Evolutionary conservation across 495 filamentous ascomycete species (phyloP).

Genomic region (Pseudomonodictys pantanalensis): DNA sequence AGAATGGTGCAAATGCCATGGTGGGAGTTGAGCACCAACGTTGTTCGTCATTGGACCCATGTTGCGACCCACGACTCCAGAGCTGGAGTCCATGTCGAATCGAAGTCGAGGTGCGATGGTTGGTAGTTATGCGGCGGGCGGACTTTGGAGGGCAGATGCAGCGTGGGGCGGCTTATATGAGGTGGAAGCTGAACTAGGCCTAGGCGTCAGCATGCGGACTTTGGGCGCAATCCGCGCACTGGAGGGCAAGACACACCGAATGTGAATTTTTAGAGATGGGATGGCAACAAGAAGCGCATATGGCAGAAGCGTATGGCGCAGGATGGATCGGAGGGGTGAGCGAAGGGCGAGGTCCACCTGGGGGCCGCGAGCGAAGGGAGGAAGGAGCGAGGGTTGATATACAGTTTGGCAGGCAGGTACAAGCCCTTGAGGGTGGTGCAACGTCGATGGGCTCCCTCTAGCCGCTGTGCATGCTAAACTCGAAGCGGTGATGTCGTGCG

Average conservation of each 20-base stretch:
- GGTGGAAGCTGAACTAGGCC: slow-evolving; percentile 18
- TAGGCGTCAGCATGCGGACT: slow-evolving; percentile 27
- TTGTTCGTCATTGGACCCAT: slow-evolving; percentile 25
- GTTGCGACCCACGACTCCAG: slow-evolving; percentile 20
- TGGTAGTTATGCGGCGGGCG: neutral
- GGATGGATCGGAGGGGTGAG: slow-evolving; percentile 1
- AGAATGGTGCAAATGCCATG: slow-evolving; percentile 2
- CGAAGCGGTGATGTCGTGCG: slow-evolving; percentile 33
- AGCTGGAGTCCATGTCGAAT: slow-evolving; percentile 11
- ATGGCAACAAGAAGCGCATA: slow-evolving; percentile 2
- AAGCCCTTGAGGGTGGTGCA: slow-evolving; percentile 29
- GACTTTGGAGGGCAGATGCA: neutral
- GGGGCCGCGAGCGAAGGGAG: slow-evolving; percentile 8
- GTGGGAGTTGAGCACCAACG: slow-evolving; percentile 6
- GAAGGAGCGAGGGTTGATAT: slow-evolving; percentile 22
- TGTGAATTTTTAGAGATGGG: neutral
- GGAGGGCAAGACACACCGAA: neutral
- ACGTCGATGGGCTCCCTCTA: slow-evolving; percentile 19
- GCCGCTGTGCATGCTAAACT: slow-evolving; percentile 35
- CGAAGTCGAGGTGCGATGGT: neutral
- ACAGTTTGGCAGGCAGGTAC: slow-evolving; percentile 10
- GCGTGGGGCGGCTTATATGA: slow-evolving; percentile 16
- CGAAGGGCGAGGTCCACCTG: slow-evolving; percentile 13
- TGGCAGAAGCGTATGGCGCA: slow-evolving; percentile 15
- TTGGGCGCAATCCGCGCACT: neutral